Evolutionary conservation across 2,329 filamentous ascomycete species (phyloP).

Genomic region (Exserohilum rostratum): DNA sequence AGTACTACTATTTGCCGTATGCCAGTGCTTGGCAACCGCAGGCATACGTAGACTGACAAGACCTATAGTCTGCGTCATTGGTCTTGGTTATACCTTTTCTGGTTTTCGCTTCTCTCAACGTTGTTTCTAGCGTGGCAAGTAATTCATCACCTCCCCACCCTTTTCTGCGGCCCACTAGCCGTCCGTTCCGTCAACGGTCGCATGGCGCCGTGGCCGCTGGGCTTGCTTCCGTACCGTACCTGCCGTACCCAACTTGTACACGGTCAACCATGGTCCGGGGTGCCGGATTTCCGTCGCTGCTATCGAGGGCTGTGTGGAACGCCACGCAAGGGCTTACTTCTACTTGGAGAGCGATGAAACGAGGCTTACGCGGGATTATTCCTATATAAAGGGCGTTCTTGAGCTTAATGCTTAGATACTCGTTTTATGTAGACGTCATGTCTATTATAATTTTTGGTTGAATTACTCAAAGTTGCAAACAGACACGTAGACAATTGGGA

Average conservation of each 20-base stretch:
- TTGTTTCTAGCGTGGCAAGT: not conserved
- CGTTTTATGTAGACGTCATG: no score
- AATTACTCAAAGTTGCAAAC: no score
- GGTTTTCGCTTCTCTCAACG: not conserved
- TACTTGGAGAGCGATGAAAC: not conserved
- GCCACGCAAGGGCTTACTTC: no score
- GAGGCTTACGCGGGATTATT: not conserved
- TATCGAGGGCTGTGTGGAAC: not conserved
- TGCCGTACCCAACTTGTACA: not conserved
- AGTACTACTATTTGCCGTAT: no score
- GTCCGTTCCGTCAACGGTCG: not conserved
- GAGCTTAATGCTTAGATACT: no score
- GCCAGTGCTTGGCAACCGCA: no score
- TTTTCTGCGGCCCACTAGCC: not conserved
- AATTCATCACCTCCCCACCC: not conserved
- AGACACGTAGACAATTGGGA: not conserved
- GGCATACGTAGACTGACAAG: no score
- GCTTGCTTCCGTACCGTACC: not conserved
- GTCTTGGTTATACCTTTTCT: no score
- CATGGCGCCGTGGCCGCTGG: not conserved
- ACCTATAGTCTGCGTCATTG: no score
- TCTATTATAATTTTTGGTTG: no score
- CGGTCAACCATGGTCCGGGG: not conserved
- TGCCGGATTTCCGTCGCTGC: not conserved
- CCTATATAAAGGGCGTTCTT: no score